Conservation (phyloP, 139 green algal genomes). For the Chlorella sorokiniana region DNA sequence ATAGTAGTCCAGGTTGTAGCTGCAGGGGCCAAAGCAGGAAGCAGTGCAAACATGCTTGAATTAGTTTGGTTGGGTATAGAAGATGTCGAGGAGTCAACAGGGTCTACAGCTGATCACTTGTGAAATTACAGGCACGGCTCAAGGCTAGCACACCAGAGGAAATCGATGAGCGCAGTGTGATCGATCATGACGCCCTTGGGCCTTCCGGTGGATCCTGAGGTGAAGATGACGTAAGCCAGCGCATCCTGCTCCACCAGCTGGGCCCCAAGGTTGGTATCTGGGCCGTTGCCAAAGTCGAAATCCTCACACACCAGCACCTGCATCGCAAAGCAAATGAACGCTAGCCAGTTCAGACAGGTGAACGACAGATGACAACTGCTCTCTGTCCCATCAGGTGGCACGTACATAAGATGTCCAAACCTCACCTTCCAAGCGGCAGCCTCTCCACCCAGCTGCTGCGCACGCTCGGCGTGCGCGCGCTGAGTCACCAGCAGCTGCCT, state of each 20-base stretch:
- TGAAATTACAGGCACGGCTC: too few relatives aligned
- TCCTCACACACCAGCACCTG: not conserved
- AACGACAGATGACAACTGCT: too few relatives aligned
- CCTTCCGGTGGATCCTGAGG: conserved; percentile 62
- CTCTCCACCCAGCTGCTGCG: conserved; percentile 11
- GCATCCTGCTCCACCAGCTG: not conserved
- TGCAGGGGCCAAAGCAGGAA: not conserved
- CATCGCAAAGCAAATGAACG: too few relatives aligned
- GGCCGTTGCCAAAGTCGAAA: not conserved
- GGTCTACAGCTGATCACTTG: too few relatives aligned
- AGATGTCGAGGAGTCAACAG: too few relatives aligned
- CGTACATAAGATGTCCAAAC: not conserved
- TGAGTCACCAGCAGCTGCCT: conserved; percentile 18
- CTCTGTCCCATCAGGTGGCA: too few relatives aligned
- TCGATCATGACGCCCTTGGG: conserved; percentile 64
- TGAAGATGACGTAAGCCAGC: conserved; percentile 70
- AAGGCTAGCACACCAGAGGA: not conserved
- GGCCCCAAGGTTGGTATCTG: not conserved
- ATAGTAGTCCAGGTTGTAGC: not conserved
- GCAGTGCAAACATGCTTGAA: too few relatives aligned
- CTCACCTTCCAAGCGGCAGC: not conserved
- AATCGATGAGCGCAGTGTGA: conserved; percentile 21
- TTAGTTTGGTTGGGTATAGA: too few relatives aligned
- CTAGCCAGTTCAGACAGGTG: too few relatives aligned
- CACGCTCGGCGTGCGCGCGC: not conserved